These are phyloP conservation scores for Phtheirospermum japonicum DNA, from an alignment of 257 asterid species.

Conservation along the genomic window DNA sequence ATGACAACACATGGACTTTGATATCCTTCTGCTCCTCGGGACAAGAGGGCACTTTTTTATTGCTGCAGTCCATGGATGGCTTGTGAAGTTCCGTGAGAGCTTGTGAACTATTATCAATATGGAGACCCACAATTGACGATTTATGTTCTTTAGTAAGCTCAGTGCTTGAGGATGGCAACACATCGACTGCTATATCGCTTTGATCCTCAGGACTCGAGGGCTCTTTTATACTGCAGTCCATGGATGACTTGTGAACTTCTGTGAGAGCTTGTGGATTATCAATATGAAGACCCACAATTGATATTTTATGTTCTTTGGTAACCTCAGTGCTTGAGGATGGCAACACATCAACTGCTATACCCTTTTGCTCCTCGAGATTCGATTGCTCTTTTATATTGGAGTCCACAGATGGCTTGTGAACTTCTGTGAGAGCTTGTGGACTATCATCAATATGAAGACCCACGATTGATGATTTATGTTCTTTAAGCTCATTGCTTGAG, in stretches of 20 bases:
- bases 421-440: slow-evolving; percentile 1
- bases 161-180: slow-evolving; percentile 17
- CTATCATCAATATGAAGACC: slow-evolving; percentile 22
- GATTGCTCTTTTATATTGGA: slow-evolving; percentile 24
- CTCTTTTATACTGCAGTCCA: too few relatives aligned
- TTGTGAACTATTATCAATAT: slow-evolving; percentile 11
- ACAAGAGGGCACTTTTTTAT: too few relatives aligned
- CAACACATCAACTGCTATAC: slow-evolving; percentile 21
- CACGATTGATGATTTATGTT: slow-evolving; percentile 6
- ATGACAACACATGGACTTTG: slow-evolving; percentile 23
- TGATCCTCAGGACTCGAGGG: slow-evolving; percentile 24
- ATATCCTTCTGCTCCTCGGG: background rate
- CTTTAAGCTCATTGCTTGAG: slow-evolving; percentile 20
- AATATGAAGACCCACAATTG: slow-evolving; percentile 19
- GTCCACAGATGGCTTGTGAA: slow-evolving; percentile 15
- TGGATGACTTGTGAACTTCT: too few relatives aligned
- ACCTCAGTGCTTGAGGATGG: slow-evolving; percentile 22
- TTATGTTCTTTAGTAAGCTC: slow-evolving; percentile 21
- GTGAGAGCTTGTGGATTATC: slow-evolving; percentile 16
- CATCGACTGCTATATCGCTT: slow-evolving; percentile 25
- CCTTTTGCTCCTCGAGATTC: slow-evolving; percentile 26
- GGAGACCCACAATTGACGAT: slow-evolving; percentile 16
- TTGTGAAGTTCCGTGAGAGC: slow-evolving; percentile 10
- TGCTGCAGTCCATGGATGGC: background rate
- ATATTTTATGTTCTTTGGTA: slow-evolving; percentile 10